Evolutionary conservation across 2,329 filamentous ascomycete genomes (phyloP), one percentile per base, ranked within the genome.

Genomic region (Penicillium frequentans): DNA sequence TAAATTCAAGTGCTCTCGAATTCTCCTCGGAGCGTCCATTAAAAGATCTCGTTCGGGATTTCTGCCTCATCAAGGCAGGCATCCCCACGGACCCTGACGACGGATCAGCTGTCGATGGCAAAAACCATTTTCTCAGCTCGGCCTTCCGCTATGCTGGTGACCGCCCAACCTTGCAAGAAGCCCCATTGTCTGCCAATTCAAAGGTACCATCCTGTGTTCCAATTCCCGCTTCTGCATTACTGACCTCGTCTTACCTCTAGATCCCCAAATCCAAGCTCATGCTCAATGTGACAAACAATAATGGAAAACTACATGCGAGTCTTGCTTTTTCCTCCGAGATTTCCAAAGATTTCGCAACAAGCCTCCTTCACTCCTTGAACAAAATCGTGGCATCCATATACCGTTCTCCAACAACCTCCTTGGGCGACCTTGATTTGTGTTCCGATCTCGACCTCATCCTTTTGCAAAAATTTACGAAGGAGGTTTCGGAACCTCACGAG

Each of bases 331-430:
- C 19, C 3, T 21, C 39, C 6, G 39, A 42, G 4, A 23, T 42
- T 3, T 21, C n/a, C 19, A 23, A 10, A 13, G 39, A 42, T 7
- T 42, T 56, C 37, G 61, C 55, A 23, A 60, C 46, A 14, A 65
- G 57, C 35, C 45, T 63, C 5, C 43, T 63, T 11, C 42, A 58
- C 19, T 58, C 54, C 21, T 60, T 63, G 23, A 55, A 58, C 33
- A 46, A 52, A n/a, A 56, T 57, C 0, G 27, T 63, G 0, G 29
- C 21, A 4, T 65, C 63, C 3, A 49, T 64, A n/a, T 26, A 49
- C 9, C 35, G 23, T 1, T 35, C 52, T 0, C 19, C 54, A 11
- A 44, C 51, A 0, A 51, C 62, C 11, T 52, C 58, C 8, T 46
- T 42, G 19, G 39, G 19, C 1, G 19, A 44, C 9, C 52, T 65